Evolutionary conservation across 2,329 filamentous ascomycete species (phyloP), one percentile per base, ranked within the genome.

Genomic region (Pseudogymnoascus sp.): DNA sequence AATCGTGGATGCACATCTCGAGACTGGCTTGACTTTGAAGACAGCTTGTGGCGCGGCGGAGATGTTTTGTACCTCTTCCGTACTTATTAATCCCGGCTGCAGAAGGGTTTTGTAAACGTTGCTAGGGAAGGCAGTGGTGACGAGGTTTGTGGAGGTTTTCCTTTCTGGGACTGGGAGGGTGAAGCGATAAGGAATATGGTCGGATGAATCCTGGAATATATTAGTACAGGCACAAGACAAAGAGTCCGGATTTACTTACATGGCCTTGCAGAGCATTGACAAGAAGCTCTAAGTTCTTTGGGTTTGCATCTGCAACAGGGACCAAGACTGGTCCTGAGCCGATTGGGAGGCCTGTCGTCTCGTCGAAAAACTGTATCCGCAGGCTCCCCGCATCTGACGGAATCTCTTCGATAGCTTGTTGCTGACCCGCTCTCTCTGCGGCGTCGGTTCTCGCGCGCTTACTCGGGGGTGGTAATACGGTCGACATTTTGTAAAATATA

Each of bases 1-100:
- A 67, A 97, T 95, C 61, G 87, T 87, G 64, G 92, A 90, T 5
- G 92, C 89, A 77, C 94, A 93, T 74, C 94, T 84, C 58, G 92
- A 93, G 42, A 97, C 92, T 9, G 91, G 89, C 70, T 94, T 92
- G 25, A 97, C 94, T 70, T 89, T 87, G 79, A 97, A 97, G 0
- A 97, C 89, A 21, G 93, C 91, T 74, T 99, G 93, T 0, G 94
- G 93, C 70, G 86, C 84, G 44, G 84, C 84, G 38, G 80, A 81
- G 27, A 87, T 39, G 75, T 78, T 70, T 41, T 79, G 71, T 3
- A 71, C 66, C 75, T 73, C 70, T 70, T 73, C 71, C 13, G 71
- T 71, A 63, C 67, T 72, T 27, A 73, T 71, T 42, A 72, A 61
- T 15, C 70, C 70, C 5, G 71, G 70, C 39, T 59, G 66, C 25